Evolutionary conservation across 768 basidiomycete species (phyloP), one percentile per base, ranked within the genome.

Genomic region (Leccinellum rugosiceps): DNA sequence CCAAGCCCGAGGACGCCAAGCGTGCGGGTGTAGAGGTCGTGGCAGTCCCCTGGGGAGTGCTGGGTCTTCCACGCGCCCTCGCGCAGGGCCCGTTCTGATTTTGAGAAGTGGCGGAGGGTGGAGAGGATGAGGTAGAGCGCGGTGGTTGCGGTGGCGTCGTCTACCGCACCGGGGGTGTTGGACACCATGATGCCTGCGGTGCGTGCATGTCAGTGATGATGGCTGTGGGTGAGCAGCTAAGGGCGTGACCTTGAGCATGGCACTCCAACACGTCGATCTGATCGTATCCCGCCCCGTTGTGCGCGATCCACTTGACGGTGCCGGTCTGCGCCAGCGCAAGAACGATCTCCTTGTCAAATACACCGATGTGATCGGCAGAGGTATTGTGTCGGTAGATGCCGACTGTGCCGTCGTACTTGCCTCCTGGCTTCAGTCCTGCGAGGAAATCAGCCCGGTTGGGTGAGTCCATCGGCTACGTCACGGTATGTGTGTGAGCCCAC

Each of bases 211-310:
- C 41, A 46, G 45, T 2, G 23, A 10, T 17, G 19, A 19, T n/a
- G 31, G 11, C 13, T 14, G 4, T 14, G 9, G 19, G 4, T 23
- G 49, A 34, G 15, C 13, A 30, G 28, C 15, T 31, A 10, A 32
- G 28, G 6, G 32, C 15, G 1, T n/a, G 28, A 88, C 91, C 90
- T 71, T 80, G 80, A 10, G 78, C 82, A 66, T 83, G 89, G 71
- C 87, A 88, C 4, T 87, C 87, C 7, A 74, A 71, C 15, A 94
- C 83, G 66, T 94, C 88, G 61, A 96, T 87, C 59, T 47, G 46
- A 69, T 97, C 93, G 69, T 97, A 97, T 0, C 94, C 93, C 0
- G 94, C 93, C 11, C 94, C 94, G 56, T 94, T 94, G 71, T 94
- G 93, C 1, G 87, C 90, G 68, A 96, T 92, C 87, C 89, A 94